Evolutionary conservation across 140 eudicot species (phyloP).

Genomic region (Stevia rebaudiana): DNA sequence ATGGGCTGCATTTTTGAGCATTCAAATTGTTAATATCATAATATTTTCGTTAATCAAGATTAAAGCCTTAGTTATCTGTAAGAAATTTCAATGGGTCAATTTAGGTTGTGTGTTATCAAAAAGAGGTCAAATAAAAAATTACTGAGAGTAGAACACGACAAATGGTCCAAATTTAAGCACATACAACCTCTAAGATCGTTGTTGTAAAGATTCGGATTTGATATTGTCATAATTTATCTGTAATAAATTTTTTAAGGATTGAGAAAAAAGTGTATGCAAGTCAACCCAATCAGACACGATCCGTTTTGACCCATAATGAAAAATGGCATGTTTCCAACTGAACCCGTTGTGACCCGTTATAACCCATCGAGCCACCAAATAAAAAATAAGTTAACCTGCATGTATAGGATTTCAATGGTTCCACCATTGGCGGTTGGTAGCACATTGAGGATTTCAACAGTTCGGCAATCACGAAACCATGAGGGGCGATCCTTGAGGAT

Average conservation of each 20-base stretch:
- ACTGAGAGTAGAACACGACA: no score
- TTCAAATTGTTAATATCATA: background rate
- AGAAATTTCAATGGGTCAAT: no score
- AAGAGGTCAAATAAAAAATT: no score
- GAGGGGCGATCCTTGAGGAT: conserved; percentile 89
- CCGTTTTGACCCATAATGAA: background rate
- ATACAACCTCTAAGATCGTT: no score
- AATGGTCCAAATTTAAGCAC: no score
- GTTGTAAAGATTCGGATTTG: no score
- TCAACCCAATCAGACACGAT: background rate
- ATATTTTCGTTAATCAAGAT: background rate
- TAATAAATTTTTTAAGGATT: background rate
- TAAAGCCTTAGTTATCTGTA: background rate
- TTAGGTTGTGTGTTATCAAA: no score
- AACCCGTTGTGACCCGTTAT: background rate
- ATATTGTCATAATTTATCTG: no score
- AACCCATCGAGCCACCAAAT: background rate
- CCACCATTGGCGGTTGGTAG: conserved; percentile 86
- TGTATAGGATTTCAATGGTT: conserved; percentile 77
- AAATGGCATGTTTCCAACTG: background rate
- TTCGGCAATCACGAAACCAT: conserved; percentile 95
- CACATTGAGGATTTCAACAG: conserved; percentile 75
- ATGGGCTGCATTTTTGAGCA: background rate
- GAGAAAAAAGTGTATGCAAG: background rate
- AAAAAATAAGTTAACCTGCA: conserved; percentile 50